These are phyloP conservation scores for Lenzites betulinus DNA, from an alignment of 768 basidiomycete species.

Conservation along the genomic window DNA sequence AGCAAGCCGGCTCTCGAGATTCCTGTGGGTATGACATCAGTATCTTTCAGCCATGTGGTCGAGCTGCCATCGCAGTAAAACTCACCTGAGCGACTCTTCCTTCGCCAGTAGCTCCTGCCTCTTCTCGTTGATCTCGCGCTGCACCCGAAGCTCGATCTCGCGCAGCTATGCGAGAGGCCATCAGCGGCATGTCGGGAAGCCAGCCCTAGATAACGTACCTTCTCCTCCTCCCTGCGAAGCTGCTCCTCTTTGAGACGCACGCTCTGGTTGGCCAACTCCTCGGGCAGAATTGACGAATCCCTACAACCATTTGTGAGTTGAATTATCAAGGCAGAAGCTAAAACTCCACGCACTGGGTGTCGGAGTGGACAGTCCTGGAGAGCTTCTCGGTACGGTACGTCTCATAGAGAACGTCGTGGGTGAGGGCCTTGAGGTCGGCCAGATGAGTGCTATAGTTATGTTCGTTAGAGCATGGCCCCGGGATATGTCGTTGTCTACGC, in stretches of 20 bases:
- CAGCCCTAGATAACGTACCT: slow-evolving; percentile 46
- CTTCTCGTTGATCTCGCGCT: slow-evolving; percentile 97
- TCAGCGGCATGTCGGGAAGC: neutral
- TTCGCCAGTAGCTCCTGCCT: slow-evolving; percentile 95
- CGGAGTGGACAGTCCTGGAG: slow-evolving; percentile 83
- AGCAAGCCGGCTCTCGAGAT: slow-evolving; percentile 87
- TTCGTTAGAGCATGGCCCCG: slow-evolving; percentile 3
- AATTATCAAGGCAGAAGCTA: neutral
- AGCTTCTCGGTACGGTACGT: slow-evolving; percentile 98
- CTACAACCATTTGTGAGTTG: slow-evolving; percentile 40
- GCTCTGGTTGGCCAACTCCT: slow-evolving; percentile 95
- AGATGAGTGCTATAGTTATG: slow-evolving; percentile 76
- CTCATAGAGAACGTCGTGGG: slow-evolving; percentile 93
- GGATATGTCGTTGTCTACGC: slow-evolving; percentile 26
- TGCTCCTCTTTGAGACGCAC: slow-evolving; percentile 99
- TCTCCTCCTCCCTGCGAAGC: slow-evolving; percentile 94
- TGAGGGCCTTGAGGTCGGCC: slow-evolving; percentile 91
- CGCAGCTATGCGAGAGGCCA: slow-evolving; percentile 59
- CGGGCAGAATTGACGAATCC: slow-evolving; percentile 89
- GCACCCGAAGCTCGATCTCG: slow-evolving; percentile 97
- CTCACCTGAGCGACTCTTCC: slow-evolving; percentile 88
- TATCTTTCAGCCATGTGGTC: neutral
- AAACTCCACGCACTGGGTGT: slow-evolving; percentile 58
- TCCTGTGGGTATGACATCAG: slow-evolving; percentile 46
- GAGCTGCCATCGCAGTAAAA: slow-evolving; percentile 10